Evolutionary conservation across 2,329 filamentous ascomycete genomes (phyloP), one percentile per base, ranked within the genome.

Genomic region (Botrytis pseudocinerea): DNA sequence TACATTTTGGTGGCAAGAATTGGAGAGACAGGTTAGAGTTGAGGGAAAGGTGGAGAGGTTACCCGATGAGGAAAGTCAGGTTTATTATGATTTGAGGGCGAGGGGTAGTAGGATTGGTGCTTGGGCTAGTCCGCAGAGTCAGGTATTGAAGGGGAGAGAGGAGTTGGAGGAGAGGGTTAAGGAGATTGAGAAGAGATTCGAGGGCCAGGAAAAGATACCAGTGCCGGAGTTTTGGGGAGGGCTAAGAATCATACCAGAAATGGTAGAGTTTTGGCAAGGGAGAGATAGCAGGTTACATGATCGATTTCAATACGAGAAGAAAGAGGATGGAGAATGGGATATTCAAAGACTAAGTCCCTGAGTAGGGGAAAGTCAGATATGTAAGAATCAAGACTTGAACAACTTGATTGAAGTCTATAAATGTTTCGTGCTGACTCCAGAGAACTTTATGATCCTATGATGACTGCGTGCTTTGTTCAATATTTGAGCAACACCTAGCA

Each of bases 191-290:
- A 84, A 87, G 81, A 87, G 85, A 77, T 99, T 97, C 81, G 87
- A 91, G 60, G 93, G 90, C 2, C 80, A 88, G 76, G 92, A 97
- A 42, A 83, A 92, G 73, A 97, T 99, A 76, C 95, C 95, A 1
- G 90, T 98, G 68, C 96, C 96, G 6, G 91, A 93, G 16, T 98
- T 97, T 82, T 99, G 96, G 96, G 96, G 96, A 44, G 96, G 96
- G 0, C 81, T 98, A 81, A 90, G 95, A 78, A 88, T 99, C 74
- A 87, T 95, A 76, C 95, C 96, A 0, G 92, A 94, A 80, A 89
- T 90, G 78, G 87, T 99, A 66, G 96, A 99, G 87, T 99, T 99
- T 82, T 99, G 96, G 90, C 95, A 98, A 85, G 96, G 96, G 4
- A 88, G 96, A 78, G 88, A 93, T 80, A 97, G 92, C 83, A 87